phyloP scores from a whole-genome alignment of 2,329 filamentous ascomycete genomes.

The Aspergillus brasiliensis region DNA sequence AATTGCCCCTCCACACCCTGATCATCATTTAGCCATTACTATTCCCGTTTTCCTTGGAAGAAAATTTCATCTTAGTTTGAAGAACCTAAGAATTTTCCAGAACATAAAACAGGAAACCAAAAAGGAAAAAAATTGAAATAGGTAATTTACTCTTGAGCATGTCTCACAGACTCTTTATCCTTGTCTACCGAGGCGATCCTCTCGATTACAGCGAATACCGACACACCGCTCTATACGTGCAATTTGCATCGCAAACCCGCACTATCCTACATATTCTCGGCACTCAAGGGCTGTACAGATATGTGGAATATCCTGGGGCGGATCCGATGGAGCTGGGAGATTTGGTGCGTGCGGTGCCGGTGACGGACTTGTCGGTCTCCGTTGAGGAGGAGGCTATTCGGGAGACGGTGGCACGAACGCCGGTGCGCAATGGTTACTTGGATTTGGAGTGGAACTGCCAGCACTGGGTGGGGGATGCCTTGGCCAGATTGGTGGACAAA shows the following conservation, averaged over 20 bases:
- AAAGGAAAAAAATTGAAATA: neutral
- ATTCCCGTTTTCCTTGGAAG: too few species aligned
- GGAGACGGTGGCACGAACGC: constrained; percentile 22
- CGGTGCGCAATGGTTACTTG: constrained; percentile 24
- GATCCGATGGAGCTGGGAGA: constrained; percentile 17
- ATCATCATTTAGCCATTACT: too few species aligned
- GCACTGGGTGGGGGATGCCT: constrained; percentile 35
- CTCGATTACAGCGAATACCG: constrained; percentile 34
- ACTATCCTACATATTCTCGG: constrained; percentile 29
- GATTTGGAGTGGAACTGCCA: constrained; percentile 37
- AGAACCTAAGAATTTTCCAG: neutral
- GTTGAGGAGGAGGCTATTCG: constrained; percentile 23
- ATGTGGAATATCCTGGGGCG: constrained; percentile 15
- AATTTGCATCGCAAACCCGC: constrained; percentile 18
- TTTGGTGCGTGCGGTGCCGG: constrained; percentile 19
- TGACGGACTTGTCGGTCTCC: constrained; percentile 14
- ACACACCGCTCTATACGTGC: constrained; percentile 32
- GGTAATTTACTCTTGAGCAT: constrained; percentile 12
- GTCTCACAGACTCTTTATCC: constrained; percentile 26
- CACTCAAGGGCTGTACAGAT: constrained; percentile 31
- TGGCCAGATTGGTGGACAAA: constrained; percentile 24
- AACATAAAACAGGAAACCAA: neutral
- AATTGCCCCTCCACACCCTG: too few species aligned
- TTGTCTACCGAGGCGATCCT: constrained; percentile 31
- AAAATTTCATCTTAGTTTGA: too few species aligned